phyloP scores from a whole-genome alignment of 768 basidiomycete species.

The Zangia roseola region DNA sequence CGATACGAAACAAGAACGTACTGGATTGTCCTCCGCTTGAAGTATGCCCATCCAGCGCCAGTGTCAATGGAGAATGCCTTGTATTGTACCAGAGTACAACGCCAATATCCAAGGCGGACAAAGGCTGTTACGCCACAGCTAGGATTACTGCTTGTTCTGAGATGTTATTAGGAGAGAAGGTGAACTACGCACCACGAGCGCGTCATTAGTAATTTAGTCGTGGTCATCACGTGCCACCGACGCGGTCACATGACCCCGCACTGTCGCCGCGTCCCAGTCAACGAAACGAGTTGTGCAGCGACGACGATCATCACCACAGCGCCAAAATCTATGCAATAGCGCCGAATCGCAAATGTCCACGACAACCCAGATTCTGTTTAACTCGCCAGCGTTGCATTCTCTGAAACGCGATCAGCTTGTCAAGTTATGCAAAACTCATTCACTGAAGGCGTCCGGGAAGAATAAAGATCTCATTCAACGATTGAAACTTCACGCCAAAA shows the following conservation, averaged over 20 bases:
- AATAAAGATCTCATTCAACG: conserved; percentile 70
- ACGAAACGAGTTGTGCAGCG: conserved; percentile 11
- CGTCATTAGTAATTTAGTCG: not conserved
- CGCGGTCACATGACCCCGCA: conserved; percentile 21
- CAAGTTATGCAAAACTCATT: conserved; percentile 81
- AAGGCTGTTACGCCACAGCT: too few species aligned
- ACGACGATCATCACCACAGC: conserved; percentile 1
- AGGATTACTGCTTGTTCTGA: too few species aligned
- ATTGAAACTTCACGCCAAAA: conserved; percentile 64
- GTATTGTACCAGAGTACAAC: too few species aligned
- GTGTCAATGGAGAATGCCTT: too few species aligned
- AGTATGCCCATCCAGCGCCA: too few species aligned
- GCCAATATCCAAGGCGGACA: too few species aligned
- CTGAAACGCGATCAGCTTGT: conserved; percentile 83
- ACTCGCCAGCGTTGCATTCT: conserved; percentile 80
- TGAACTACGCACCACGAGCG: too few species aligned
- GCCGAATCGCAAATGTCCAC: conserved; percentile 48
- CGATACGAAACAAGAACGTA: too few species aligned
- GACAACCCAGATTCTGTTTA: conserved; percentile 78
- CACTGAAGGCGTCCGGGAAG: conserved; percentile 79
- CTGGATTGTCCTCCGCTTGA: too few species aligned
- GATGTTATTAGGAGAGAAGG: too few species aligned
- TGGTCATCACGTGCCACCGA: conserved; percentile 13
- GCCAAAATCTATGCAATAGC: conserved; percentile 6
- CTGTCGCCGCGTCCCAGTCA: conserved; percentile 8